Conservation (phyloP, 2,329 filamentous ascomycete genomes). For the Xylaria sp. region DNA sequence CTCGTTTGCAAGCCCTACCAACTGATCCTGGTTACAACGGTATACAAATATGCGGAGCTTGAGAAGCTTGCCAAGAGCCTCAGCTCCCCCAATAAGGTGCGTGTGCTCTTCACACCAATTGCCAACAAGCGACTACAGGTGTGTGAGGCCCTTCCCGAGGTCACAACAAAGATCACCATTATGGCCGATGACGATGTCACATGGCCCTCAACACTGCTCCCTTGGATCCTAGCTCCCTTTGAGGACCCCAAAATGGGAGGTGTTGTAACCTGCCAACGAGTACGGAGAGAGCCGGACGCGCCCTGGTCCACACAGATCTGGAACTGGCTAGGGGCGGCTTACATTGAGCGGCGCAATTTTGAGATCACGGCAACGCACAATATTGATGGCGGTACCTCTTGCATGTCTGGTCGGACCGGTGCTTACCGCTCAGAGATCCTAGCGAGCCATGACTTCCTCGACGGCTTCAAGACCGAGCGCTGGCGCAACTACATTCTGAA, state of each 20-base stretch:
- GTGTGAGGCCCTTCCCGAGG: slow-evolving; percentile 87
- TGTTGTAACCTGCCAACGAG: slow-evolving; percentile 90
- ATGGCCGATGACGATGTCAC: slow-evolving; percentile 97
- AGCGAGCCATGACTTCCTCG: slow-evolving; percentile 83
- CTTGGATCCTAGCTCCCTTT: slow-evolving; percentile 93
- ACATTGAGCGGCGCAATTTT: slow-evolving; percentile 94
- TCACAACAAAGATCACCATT: slow-evolving; percentile 84
- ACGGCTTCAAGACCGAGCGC: slow-evolving; percentile 90
- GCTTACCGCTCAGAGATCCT: slow-evolving; percentile 92
- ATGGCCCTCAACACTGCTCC: slow-evolving; percentile 86
- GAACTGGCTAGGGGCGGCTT: slow-evolving; percentile 91
- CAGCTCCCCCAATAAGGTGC: slow-evolving; percentile 67
- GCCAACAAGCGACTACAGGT: slow-evolving; percentile 97
- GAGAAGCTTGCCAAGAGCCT: slow-evolving; percentile 73
- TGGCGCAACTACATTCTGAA: slow-evolving; percentile 92
- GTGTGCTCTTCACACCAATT: slow-evolving; percentile 80
- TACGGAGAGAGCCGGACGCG: slow-evolving; percentile 74
- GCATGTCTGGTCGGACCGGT: slow-evolving; percentile 93
- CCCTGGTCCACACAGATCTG: slow-evolving; percentile 73
- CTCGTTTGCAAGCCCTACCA: slow-evolving; percentile 75
- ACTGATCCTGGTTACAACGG: slow-evolving; percentile 88
- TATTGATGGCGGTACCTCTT: slow-evolving; percentile 95
- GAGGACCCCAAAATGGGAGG: slow-evolving; percentile 86
- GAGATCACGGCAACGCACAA: slow-evolving; percentile 96
- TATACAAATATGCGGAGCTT: slow-evolving; percentile 77